Base-by-base conservation (phyloP, 139 green algal species). In the Zygnema circumcarinatum region DNA sequence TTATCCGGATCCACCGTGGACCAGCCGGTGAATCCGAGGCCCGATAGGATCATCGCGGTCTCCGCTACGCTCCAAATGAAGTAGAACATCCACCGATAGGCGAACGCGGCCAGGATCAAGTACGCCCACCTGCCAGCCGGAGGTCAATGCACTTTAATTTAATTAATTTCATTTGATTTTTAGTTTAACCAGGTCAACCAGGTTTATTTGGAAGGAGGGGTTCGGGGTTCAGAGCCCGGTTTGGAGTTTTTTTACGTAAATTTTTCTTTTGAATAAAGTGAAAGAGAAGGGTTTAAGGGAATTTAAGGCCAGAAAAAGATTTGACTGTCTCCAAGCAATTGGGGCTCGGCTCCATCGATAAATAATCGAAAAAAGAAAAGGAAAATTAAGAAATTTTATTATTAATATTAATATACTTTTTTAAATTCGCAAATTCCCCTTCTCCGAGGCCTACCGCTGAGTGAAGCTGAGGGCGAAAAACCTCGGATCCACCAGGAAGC, bases 11-110 rank as follows among this genome's bases (percentile, higher is more conserved):
- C 29, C 25, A 31, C 16, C 20, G 31, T 40, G 52, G 56, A 62
- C 84, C 84, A 90, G 38, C 83, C 85, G 3, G 85, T 90, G 83
- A 91, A 90, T 72, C 38, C 86, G 1, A 91, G 74, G 25, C 86
- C 86, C 2, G 86, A 91, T 42, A 91, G 86, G 7, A 76, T 85
- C 38, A 83, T n/a, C 2, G 84, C 53, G 1, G 84, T 39, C 56
- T 91, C 86, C 25, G 54, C 83, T 33, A 91, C 38, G 29, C 25
- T 79, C 86, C 86, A 91, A 56, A 87, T 90, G 38, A 91, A 88
- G 81, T 86, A 91, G 81, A 88, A 91, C 85, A 76, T 91, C 36
- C n/a, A 86, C 38, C 86, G 86, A n/a, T 42, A 52, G 68, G 29
- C 38, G 29, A 91, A 41, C 0, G 38, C 81, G 38, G 35, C 83